Evolutionary conservation across 805 yeast genomes (phyloP).

Genomic region (Lipomyces sp.): DNA sequence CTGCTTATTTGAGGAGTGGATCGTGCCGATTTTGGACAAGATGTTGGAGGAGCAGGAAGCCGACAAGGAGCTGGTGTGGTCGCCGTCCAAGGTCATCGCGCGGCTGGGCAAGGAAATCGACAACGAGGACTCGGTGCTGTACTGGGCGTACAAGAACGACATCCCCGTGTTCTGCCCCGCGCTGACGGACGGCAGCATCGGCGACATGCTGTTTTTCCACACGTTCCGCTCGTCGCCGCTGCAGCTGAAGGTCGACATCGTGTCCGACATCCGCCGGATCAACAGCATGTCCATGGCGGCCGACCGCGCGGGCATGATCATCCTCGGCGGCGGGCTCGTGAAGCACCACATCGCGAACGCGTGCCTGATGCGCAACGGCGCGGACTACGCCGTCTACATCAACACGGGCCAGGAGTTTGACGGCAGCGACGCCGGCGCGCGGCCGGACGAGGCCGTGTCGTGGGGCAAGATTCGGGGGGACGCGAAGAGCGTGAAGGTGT

Average conservation of each 20-base stretch:
- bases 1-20: slow-evolving; percentile 98
- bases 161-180: slow-evolving; percentile 98
- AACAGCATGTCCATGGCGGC: slow-evolving; percentile 96
- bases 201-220: slow-evolving; percentile 98
- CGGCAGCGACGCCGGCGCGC: slow-evolving; percentile 98
- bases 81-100: slow-evolving; percentile 90
- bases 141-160: slow-evolving; percentile 97
- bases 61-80: slow-evolving; percentile 69
- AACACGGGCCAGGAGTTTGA: slow-evolving; percentile 99
- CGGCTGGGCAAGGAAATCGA: slow-evolving; percentile 93
- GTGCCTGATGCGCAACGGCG: slow-evolving; percentile 98
- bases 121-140: slow-evolving; percentile 87
- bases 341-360: slow-evolving; percentile 98
- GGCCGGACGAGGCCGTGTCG: slow-evolving; percentile 97
- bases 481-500: slow-evolving; percentile 86
- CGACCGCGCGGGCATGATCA: slow-evolving; percentile 88
- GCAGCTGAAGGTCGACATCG: slow-evolving; percentile 86
- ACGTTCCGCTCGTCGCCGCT: slow-evolving; percentile 92
- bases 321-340: slow-evolving; percentile 93
- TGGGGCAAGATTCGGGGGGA: slow-evolving; percentile 99
- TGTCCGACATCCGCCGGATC: slow-evolving; percentile 85
- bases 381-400: slow-evolving; percentile 94
- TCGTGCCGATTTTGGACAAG: slow-evolving; percentile 85
- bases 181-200: slow-evolving; percentile 95
- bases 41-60: slow-evolving; percentile 85